Evolutionary conservation across 1,284 basidiomycete species (phyloP).

Genomic region (Sutorius eximius): DNA sequence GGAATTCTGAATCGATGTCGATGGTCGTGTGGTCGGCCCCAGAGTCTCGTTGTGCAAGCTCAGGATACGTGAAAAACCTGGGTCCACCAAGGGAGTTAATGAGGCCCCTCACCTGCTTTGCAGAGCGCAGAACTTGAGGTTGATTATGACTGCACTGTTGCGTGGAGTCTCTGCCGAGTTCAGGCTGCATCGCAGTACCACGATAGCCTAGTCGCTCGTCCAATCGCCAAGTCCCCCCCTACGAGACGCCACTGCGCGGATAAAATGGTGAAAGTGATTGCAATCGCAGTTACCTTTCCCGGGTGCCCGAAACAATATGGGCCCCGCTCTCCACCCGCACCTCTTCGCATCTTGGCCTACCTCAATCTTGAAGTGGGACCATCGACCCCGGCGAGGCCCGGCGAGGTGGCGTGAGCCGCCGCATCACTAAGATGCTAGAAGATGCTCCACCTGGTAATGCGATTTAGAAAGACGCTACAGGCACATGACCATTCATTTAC

Average conservation of each 20-base stretch:
- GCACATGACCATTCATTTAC: constrained; percentile 7
- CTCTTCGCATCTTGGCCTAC: not conserved
- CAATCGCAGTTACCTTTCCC: not conserved
- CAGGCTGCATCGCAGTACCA: not conserved
- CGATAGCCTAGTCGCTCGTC: not conserved
- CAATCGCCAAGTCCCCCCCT: not conserved
- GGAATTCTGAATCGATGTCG: not conserved
- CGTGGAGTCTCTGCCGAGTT: not conserved
- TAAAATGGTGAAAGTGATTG: not conserved
- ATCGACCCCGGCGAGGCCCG: not conserved
- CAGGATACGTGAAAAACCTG: not conserved
- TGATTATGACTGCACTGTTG: not conserved
- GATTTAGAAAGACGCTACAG: not conserved
- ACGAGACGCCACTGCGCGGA: not conserved
- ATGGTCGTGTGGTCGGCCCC: not conserved
- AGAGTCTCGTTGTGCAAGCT: not conserved
- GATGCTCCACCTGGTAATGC: no score
- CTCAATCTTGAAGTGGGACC: not conserved
- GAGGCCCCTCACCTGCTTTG: not conserved
- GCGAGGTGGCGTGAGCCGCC: not conserved
- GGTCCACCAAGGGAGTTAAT: not conserved
- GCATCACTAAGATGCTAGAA: not conserved
- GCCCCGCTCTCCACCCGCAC: not conserved
- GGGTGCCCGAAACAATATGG: not conserved
- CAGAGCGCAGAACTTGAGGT: not conserved